These are phyloP conservation scores for Hysterium pulicare DNA, from an alignment of 2,329 filamentous ascomycete genomes.

Conservation along the genomic window DNA sequence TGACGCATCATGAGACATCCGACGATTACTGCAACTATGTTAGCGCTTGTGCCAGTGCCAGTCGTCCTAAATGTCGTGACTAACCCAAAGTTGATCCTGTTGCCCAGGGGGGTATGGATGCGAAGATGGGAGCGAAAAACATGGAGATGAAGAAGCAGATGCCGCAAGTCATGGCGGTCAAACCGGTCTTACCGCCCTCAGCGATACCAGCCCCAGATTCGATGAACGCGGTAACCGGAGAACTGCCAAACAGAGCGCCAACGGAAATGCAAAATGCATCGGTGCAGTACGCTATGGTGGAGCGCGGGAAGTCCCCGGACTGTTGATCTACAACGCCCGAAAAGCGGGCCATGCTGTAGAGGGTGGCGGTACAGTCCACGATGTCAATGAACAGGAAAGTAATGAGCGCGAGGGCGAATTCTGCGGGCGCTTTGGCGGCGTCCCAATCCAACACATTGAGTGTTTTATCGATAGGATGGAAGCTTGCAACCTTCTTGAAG, in stretches of 20 bases:
- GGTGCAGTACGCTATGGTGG: slow-evolving; percentile 77
- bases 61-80: no score
- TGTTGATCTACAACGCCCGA: slow-evolving; percentile 74
- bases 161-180: slow-evolving; percentile 75
- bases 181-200: slow-evolving; percentile 78
- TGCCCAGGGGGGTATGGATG: slow-evolving; percentile 84
- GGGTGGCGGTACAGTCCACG: slow-evolving; percentile 78
- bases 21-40: slow-evolving; percentile 24
- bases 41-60: no score
- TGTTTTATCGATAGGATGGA: slow-evolving; percentile 69
- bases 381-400: slow-evolving; percentile 93
- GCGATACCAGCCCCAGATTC: slow-evolving; percentile 86
- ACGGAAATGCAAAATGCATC: slow-evolving; percentile 80
- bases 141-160: slow-evolving; percentile 83
- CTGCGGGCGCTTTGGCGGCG: slow-evolving; percentile 61
- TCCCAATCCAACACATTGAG: slow-evolving; percentile 73
- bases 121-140: slow-evolving; percentile 88
- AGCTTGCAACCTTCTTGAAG: slow-evolving; percentile 80
- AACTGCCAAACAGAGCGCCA: slow-evolving; percentile 71
- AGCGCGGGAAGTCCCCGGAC: slow-evolving; percentile 84
- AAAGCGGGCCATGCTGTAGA: slow-evolving; percentile 87
- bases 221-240: slow-evolving; percentile 82
- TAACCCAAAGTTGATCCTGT: slow-evolving; percentile 79
- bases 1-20: slow-evolving; percentile 75
- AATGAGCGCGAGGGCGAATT: slow-evolving; percentile 79